A percentile compares a stretch with the other conserved stretches of the same genome.
Evolutionary conservation across 2,329 filamentous ascomycete genomes (phyloP).

Genomic region (Phyllachora maydis): DNA sequence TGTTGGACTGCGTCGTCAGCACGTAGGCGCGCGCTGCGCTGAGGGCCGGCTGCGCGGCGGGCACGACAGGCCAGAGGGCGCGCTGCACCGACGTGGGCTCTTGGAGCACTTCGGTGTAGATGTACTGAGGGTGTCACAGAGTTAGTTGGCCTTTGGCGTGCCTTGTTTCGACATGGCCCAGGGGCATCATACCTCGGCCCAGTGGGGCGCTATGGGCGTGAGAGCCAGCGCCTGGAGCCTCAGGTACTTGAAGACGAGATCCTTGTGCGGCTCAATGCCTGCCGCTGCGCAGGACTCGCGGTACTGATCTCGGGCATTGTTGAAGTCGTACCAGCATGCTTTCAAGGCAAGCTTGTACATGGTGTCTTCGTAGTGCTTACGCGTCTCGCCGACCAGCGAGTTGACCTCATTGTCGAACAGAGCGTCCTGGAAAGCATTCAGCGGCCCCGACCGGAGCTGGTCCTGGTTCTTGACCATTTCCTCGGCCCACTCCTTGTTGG

Average conservation of each 20-base stretch:
- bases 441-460: constrained; percentile 54
- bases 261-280: constrained; percentile 70
- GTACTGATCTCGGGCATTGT: constrained; percentile 74
- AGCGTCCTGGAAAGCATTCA: constrained; percentile 63
- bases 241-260: constrained; percentile 60
- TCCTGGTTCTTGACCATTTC: constrained; percentile 53
- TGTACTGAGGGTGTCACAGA: no score
- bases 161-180: no score
- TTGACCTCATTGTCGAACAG: constrained; percentile 93
- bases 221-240: constrained; percentile 57
- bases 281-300: constrained; percentile 61
- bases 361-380: constrained; percentile 57
- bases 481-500: constrained; percentile 74
- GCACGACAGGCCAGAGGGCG: constrained; percentile 52
- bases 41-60: constrained; percentile 42
- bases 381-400: constrained; percentile 55
- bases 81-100: constrained; percentile 60
- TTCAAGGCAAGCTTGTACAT: constrained; percentile 79
- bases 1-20: constrained; percentile 45
- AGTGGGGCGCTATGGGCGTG: constrained; percentile 75
- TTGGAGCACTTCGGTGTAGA: constrained; percentile 81
- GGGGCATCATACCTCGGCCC: no score
- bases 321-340: constrained; percentile 76
- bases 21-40: constrained; percentile 61
- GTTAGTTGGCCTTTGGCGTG: no score